Percentiles rank a stretch among this genome's conserved stretches.
These are phyloP conservation scores for Zizania latifolia DNA, from an alignment of 176 grass and related monocot genomes.

Conservation along the genomic window DNA sequence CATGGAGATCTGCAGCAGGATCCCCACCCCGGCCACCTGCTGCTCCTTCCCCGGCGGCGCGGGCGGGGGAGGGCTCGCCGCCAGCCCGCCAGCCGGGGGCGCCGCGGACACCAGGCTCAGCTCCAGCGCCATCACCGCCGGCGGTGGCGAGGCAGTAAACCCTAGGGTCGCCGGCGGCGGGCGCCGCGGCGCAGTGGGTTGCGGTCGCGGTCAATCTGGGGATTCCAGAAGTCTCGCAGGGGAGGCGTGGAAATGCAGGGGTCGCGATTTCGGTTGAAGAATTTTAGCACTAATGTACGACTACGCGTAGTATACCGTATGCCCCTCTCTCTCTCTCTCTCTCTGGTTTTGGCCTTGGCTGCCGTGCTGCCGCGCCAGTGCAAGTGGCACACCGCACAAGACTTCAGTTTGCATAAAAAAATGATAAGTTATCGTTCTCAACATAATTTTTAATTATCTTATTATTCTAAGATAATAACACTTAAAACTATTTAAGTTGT, in stretches of 20 bases:
- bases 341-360: too few relatives aligned
- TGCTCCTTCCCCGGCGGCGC: conserved; percentile 83
- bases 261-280: background rate
- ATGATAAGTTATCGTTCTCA: too few relatives aligned
- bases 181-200: background rate
- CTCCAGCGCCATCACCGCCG: conserved; percentile 35
- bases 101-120: conserved; percentile 41
- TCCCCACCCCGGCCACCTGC: conserved; percentile 91
- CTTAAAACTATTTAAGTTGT: too few relatives aligned
- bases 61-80: conserved; percentile 29
- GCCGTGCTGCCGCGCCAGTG: too few relatives aligned
- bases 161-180: background rate
- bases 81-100: conserved; percentile 18
- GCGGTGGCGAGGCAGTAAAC: background rate
- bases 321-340: too few relatives aligned
- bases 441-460: too few relatives aligned
- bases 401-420: too few relatives aligned
- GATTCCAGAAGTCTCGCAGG: conserved; percentile 13
- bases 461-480: too few relatives aligned
- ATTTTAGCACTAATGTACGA: too few relatives aligned
- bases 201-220: background rate
- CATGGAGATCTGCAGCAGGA: conserved; percentile 95
- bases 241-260: background rate
- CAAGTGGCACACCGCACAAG: too few relatives aligned
- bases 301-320: too few relatives aligned